Evolutionary conservation across 139 green algal species (phyloP).

Genomic region (Micractinium conductrix): DNA sequence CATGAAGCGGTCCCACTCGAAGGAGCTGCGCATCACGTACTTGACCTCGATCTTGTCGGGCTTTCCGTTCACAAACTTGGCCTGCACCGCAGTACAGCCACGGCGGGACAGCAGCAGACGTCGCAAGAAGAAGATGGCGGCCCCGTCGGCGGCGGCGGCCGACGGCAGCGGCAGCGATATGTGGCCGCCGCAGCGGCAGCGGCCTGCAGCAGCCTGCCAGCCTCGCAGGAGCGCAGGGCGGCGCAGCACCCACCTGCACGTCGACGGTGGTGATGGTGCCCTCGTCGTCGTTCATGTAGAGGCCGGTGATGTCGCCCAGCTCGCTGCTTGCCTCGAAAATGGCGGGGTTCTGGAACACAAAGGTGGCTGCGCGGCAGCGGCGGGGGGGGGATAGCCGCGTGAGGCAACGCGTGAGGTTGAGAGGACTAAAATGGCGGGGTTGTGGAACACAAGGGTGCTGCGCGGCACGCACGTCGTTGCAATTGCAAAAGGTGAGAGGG

Average conservation of each 20-base stretch:
- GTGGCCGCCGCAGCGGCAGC: too few relatives aligned
- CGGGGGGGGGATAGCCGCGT: neutral
- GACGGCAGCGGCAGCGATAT: too few relatives aligned
- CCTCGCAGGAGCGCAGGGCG: too few relatives aligned
- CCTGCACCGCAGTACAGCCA: conserved; percentile 97
- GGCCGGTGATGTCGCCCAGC: conserved; percentile 93
- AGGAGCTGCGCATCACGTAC: conserved; percentile 70
- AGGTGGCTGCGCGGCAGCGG: conserved; percentile 66
- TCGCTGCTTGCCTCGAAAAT: conserved; percentile 91
- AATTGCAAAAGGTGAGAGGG: too few relatives aligned
- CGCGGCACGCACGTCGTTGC: too few relatives aligned
- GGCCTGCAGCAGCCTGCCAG: too few relatives aligned
- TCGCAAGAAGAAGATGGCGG: too few relatives aligned
- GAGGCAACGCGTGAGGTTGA: neutral
- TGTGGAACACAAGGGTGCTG: too few relatives aligned
- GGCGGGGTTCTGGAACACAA: conserved; percentile 90
- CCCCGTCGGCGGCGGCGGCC: too few relatives aligned
- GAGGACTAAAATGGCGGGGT: too few relatives aligned
- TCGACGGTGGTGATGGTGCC: conserved; percentile 56
- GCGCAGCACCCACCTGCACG: neutral
- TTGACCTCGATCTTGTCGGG: conserved; percentile 71
- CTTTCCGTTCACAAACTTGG: conserved; percentile 99
- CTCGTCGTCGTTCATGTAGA: conserved; percentile 98
- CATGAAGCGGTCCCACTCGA: conserved; percentile 87
- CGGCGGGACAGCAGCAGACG: too few relatives aligned